Conservation (phyloP, 306 rosid species). For the Prunus persica region Prunus_persica_NCBIv2 NC_034010.1:1786501-1787000, state of each 20-base stretch:
- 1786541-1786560: slow-evolving; percentile 68
- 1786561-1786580: slow-evolving; percentile 69
- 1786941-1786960: not conserved
- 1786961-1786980: slow-evolving; percentile 50
- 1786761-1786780: slow-evolving; percentile 58
- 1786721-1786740: slow-evolving; percentile 72
- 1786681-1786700: slow-evolving; percentile 62
- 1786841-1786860: slow-evolving; percentile 67
- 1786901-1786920: not conserved
- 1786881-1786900: slow-evolving; percentile 25
- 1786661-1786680: not conserved
- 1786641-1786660: not conserved
- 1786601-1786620: slow-evolving; percentile 32
- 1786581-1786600: slow-evolving; percentile 85
- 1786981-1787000: slow-evolving; percentile 71
- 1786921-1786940: not conserved
- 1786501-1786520: not conserved
- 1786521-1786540: not conserved
- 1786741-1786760: slow-evolving; percentile 86
- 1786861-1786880: slow-evolving; percentile 85
- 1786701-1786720: slow-evolving; percentile 81
- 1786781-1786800: slow-evolving; percentile 83
- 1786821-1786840: slow-evolving; percentile 58
- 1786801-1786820: slow-evolving; percentile 46
- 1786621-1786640: slow-evolving; percentile 4